Conservation (phyloP, 441 rosid genomes). For the Mallotus japonicus region DNA sequence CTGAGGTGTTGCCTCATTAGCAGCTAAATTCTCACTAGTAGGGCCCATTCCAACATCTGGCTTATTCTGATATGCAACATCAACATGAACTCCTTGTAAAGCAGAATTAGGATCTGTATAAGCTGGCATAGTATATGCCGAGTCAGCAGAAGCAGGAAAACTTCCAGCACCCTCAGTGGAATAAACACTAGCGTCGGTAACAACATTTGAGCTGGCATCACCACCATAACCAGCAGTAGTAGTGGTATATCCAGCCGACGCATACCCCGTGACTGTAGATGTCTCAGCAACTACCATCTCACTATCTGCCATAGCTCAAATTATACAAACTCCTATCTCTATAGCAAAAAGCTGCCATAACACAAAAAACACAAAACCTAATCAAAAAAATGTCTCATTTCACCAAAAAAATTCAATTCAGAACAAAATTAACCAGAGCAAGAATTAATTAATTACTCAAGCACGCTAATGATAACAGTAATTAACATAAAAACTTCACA, state of each 20-base stretch:
- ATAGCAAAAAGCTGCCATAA: constrained; percentile 24
- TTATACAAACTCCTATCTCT: constrained; percentile 2
- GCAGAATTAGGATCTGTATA: constrained; percentile 29
- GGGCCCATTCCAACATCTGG: constrained; percentile 23
- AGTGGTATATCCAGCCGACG: constrained; percentile 37
- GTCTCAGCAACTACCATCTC: constrained; percentile 58
- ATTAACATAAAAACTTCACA: background rate
- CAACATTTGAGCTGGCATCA: constrained; percentile 27
- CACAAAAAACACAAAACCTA: constrained; percentile 1
- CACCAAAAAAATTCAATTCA: too few relatives aligned
- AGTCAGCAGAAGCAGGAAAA: constrained; percentile 33
- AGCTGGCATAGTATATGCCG: constrained; percentile 18
- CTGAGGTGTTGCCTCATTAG: constrained; percentile 33
- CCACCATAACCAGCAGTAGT: constrained; percentile 34
- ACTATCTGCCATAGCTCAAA: constrained; percentile 65
- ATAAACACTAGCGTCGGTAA: constrained; percentile 27
- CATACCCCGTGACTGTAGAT: constrained; percentile 38
- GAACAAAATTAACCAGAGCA: background rate
- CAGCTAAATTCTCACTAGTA: constrained; percentile 26
- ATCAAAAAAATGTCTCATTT: background rate
- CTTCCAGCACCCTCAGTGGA: constrained; percentile 37
- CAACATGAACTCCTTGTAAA: constrained; percentile 31
- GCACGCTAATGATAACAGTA: background rate
- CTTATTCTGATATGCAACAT: constrained; percentile 24
- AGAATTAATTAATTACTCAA: background rate